Conservation (phyloP, 169 alveolate species). For the Eimeria brunetti region DNA sequence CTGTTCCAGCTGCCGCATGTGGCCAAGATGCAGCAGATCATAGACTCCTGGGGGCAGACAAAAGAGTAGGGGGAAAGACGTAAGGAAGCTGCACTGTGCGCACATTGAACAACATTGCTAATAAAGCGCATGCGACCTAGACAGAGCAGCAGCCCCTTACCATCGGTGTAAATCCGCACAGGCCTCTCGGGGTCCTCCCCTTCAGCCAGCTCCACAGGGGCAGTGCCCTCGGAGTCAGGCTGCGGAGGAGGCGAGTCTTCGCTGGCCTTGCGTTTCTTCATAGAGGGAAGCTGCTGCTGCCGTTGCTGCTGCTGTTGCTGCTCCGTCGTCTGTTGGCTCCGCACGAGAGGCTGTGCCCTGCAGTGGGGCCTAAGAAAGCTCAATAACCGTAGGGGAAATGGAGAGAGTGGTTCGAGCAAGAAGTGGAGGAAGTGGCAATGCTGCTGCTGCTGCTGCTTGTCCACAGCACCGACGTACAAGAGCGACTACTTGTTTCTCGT, state of each 20-base stretch:
- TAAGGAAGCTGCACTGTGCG: background rate
- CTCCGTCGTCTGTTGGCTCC: background rate
- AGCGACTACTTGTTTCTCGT: background rate
- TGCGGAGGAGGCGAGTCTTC: constrained; percentile 36
- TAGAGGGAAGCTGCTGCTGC: background rate
- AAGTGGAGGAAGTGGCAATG: background rate
- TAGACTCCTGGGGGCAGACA: constrained; percentile 92
- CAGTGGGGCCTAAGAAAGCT: background rate
- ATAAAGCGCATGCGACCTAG: background rate
- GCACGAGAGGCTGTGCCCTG: background rate
- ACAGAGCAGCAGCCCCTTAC: constrained; percentile 24
- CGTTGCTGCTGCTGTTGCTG: too few relatives aligned
- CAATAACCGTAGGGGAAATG: background rate
- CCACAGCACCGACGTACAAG: background rate
- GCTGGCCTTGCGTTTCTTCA: constrained; percentile 69
- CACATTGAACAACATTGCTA: too few relatives aligned
- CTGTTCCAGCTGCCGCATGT: constrained; percentile 97
- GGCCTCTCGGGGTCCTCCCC: constrained; percentile 75
- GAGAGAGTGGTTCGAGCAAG: background rate
- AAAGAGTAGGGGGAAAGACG: background rate
- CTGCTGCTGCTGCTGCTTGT: background rate
- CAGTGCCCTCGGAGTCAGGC: constrained; percentile 68
- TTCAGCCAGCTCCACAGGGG: constrained; percentile 69
- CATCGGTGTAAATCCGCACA: constrained; percentile 75
- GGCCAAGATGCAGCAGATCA: constrained; percentile 98